Evolutionary conservation across 148 eudicot genomes (phyloP), one percentile per base, ranked within the genome.

Genomic region (Nepenthes gracilis): DNA sequence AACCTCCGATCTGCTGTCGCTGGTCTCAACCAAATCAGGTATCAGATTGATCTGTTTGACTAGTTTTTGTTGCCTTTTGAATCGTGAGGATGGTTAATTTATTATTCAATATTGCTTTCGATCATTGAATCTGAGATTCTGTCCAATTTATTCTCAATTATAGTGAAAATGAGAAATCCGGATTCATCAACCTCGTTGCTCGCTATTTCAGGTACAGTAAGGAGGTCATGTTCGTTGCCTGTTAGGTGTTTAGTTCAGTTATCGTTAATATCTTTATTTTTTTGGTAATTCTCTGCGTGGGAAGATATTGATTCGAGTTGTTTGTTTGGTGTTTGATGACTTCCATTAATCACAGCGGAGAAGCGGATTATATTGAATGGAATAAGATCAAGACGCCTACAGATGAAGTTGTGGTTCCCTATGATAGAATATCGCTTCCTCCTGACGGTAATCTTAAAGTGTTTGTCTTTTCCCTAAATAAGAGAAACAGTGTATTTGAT

Each of bases 111-210:
- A 35, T 55, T 32, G 1, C 7, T 12, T 40, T 64, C 13, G 1
- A 4, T 33, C 52, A 48, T 9, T 40, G 35, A 49, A 52, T 35
- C 69, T 74, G 71, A 57, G 49, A 12, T 47, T 9, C 1, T 51
- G 8, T 45, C 38, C 33, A 1, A 33, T 43, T 38, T 5, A 49
- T 47, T 58, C 14, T n/a, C 34, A 63, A 63, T 66, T 73, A 68
- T 82, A 91, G 97, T 55, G 96, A 93, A 14, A 89, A 79, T 62
- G 99, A 93, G 95, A 93, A 93, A 80, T 81, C 96, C 77, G 99
- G 99, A 74, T 93, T 89, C 68, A 75, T 93, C 63, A 89, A 70
- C 79, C 96, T 93, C 58, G 95, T 93, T 40, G 12, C 76, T 63
- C 99, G 99, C 37, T 88, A 88, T 75, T 87, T 94, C 63, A 89